Percentiles rank a stretch among this genome's conserved stretches.
phyloP scores from a whole-genome alignment of 2,329 filamentous ascomycete species.

The Aspergillus ochraceoroseus region DNA sequence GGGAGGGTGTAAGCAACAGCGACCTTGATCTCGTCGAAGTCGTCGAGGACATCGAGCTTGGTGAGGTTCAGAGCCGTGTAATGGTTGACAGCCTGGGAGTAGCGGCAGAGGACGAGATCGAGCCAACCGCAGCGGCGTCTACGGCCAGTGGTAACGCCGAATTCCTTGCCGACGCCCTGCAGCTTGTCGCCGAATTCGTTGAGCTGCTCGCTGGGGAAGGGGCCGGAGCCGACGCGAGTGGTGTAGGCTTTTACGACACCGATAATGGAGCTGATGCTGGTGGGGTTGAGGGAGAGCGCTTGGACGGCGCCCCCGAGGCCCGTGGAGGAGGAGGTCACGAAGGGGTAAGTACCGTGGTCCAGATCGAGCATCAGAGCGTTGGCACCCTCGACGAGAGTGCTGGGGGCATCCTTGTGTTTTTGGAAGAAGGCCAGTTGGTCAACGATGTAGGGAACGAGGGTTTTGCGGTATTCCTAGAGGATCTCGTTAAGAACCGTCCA shows the following conservation, averaged over 20 bases:
- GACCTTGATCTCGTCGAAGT: constrained; percentile 60
- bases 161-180: constrained; percentile 53
- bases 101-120: constrained; percentile 60
- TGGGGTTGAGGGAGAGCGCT: constrained; percentile 55
- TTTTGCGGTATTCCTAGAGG: constrained; percentile 36
- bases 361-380: constrained; percentile 61
- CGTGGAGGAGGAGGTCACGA: constrained; percentile 47
- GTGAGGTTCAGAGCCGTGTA: constrained; percentile 57
- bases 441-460: constrained; percentile 38
- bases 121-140: constrained; percentile 61
- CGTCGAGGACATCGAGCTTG: constrained; percentile 61
- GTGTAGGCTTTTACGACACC: constrained; percentile 64
- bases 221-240: constrained; percentile 55
- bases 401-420: constrained; percentile 50
- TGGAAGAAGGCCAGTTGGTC: constrained; percentile 51
- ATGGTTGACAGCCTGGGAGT: constrained; percentile 54
- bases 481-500: too few relatives aligned
- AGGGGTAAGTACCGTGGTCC: constrained; percentile 51
- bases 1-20: constrained; percentile 53
- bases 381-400: constrained; percentile 59
- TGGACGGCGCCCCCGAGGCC: constrained; percentile 51
- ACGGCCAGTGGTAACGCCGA: constrained; percentile 56
- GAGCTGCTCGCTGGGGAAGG: constrained; percentile 60
- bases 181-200: constrained; percentile 55
- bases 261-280: constrained; percentile 54